Conservation (phyloP, 2,329 filamentous ascomycete species). For the Fusarium humuli region DNA sequence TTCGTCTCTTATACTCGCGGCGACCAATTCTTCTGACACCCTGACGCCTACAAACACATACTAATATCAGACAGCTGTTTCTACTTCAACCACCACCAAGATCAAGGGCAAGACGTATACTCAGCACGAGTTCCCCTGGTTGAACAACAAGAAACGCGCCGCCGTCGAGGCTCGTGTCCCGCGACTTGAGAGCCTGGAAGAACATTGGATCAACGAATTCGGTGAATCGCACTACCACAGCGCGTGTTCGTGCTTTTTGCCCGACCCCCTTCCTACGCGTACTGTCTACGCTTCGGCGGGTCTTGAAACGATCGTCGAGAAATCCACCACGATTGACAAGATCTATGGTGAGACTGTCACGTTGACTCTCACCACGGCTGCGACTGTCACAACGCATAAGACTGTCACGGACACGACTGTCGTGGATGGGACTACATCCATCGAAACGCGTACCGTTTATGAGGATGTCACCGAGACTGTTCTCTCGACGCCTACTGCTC, state of each 20-base stretch:
- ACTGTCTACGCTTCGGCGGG: conserved; percentile 1
- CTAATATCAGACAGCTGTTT: not conserved
- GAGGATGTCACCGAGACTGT: conserved; percentile 16
- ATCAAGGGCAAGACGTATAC: not conserved
- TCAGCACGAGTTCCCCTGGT: conserved; percentile 15
- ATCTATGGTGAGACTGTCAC: conserved; percentile 8
- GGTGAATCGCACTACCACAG: conserved; percentile 15
- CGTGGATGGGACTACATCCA: not conserved
- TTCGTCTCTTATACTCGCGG: too few species aligned
- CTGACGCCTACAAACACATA: too few species aligned
- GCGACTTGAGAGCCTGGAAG: not conserved
- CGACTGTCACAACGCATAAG: not conserved
- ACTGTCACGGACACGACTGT: conserved; percentile 6
- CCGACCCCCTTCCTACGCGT: conserved; percentile 11
- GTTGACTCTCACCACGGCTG: not conserved
- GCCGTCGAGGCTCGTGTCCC: not conserved
- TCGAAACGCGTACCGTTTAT: conserved; percentile 1
- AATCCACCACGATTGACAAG: conserved; percentile 8
- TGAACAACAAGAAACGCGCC: conserved; percentile 8
- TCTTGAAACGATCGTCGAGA: not conserved
- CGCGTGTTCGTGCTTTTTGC: conserved; percentile 22
- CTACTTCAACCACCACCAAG: not conserved
- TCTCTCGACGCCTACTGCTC: conserved; percentile 2
- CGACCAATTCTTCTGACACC: too few species aligned
- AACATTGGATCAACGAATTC: conserved; percentile 13